phyloP scores from a whole-genome alignment of 345 rosid species.

The Gynandropsis gynandra region DNA sequence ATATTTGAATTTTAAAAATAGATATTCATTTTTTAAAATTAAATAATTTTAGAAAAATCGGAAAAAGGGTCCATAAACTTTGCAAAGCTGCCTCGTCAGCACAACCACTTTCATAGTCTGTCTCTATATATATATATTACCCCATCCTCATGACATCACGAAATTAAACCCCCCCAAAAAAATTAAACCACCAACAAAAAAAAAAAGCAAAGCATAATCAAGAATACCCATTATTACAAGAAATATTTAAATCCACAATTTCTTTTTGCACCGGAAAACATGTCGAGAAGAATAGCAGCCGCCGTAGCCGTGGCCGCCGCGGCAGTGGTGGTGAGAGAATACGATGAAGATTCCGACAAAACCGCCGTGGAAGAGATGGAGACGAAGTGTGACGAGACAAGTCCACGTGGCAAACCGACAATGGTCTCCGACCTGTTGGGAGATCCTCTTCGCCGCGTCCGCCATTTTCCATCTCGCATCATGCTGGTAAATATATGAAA shows the following conservation, averaged over 20 bases:
- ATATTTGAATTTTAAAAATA: too few relatives aligned
- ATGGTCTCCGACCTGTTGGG: slow-evolving; percentile 71
- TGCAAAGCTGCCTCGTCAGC: slow-evolving; percentile 10
- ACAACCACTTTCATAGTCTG: not conserved
- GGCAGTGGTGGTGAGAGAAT: slow-evolving; percentile 46
- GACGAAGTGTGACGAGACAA: slow-evolving; percentile 44
- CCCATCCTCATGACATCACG: slow-evolving; percentile 21
- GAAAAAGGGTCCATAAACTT: slow-evolving; percentile 3
- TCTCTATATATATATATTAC: slow-evolving; percentile 14
- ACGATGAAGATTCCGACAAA: slow-evolving; percentile 51
- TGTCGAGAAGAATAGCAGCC: slow-evolving; percentile 21
- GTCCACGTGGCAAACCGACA: slow-evolving; percentile 39
- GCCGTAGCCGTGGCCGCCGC: not conserved
- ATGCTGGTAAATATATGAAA: slow-evolving; percentile 42
- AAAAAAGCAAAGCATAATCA: too few relatives aligned
- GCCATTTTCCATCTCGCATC: slow-evolving; percentile 48
- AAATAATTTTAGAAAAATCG: slow-evolving; percentile 7
- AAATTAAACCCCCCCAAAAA: slow-evolving; percentile 3
- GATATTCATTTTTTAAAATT: too few relatives aligned
- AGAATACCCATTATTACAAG: not conserved
- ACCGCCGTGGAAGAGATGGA: slow-evolving; percentile 59
- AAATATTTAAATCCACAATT: too few relatives aligned
- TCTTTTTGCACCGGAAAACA: slow-evolving; percentile 15
- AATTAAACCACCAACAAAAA: slow-evolving; percentile 10
- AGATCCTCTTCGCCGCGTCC: slow-evolving; percentile 65